Evolutionary conservation across 2,329 filamentous ascomycete genomes (phyloP).

Genomic region (Ciborinia camelliae): DNA sequence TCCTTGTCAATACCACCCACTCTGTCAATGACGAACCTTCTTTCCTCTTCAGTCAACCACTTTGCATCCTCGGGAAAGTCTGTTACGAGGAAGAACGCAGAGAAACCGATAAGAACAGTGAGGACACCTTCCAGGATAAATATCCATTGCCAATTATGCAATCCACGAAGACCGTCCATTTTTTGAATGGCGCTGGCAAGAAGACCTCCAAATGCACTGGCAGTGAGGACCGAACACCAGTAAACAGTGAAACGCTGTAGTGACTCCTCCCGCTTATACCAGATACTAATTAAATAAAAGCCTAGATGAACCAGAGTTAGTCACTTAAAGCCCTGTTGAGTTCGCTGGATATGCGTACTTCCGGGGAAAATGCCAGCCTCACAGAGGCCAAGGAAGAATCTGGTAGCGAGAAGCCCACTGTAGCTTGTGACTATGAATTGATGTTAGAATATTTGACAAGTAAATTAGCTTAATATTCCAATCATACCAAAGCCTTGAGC

Average conservation of each 20-base stretch:
- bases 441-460: neutral
- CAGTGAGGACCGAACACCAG: constrained; percentile 74
- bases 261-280: constrained; percentile 80
- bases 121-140: constrained; percentile 71
- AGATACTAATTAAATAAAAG: constrained; percentile 73
- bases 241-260: constrained; percentile 93
- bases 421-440: constrained; percentile 47
- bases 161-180: constrained; percentile 67
- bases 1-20: neutral
- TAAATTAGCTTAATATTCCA: too few species aligned
- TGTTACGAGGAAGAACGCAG: constrained; percentile 60
- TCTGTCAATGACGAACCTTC: constrained; percentile 35
- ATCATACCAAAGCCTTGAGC: constrained; percentile 7
- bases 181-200: constrained; percentile 79
- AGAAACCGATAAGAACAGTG: constrained; percentile 58
- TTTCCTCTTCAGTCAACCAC: constrained; percentile 67
- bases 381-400: constrained; percentile 59
- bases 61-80: constrained; percentile 69
- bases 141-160: constrained; percentile 73
- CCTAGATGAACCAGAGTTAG: constrained; percentile 52
- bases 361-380: constrained; percentile 61
- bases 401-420: constrained; percentile 59
- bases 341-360: constrained; percentile 65
- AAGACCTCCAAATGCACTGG: constrained; percentile 78
- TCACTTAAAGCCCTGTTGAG: neutral